These are phyloP conservation scores for Candida freyschussii DNA, from an alignment of 1,139 yeast genomes.

Conservation along the genomic window DNA sequence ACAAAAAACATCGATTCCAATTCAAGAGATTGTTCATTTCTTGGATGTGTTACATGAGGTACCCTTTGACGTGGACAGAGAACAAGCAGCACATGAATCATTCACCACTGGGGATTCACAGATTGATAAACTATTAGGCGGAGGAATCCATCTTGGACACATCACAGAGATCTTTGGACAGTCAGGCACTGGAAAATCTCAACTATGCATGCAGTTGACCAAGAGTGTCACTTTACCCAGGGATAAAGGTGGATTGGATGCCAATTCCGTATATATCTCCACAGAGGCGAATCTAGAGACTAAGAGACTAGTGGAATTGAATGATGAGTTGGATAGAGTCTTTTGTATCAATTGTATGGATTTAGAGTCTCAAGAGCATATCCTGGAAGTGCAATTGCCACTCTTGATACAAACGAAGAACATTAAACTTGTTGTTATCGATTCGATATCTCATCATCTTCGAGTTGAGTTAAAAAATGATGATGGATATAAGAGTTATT, in stretches of 20 bases:
- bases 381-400: constrained; percentile 69
- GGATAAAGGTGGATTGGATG: constrained; percentile 42
- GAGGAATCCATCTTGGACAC: constrained; percentile 65
- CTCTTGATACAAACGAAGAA: constrained; percentile 37
- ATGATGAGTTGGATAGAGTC: constrained; percentile 37
- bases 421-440: constrained; percentile 59
- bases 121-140: constrained; percentile 55
- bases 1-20: constrained; percentile 32
- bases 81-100: constrained; percentile 8
- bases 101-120: constrained; percentile 56
- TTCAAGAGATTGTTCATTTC: constrained; percentile 6
- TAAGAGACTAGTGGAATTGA: constrained; percentile 43
- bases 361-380: constrained; percentile 70
- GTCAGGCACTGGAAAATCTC: constrained; percentile 83
- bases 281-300: constrained; percentile 77
- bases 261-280: constrained; percentile 51
- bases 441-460: constrained; percentile 83
- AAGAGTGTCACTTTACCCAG: constrained; percentile 49
- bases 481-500: constrained; percentile 11
- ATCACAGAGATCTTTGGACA: constrained; percentile 82
- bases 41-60: constrained; percentile 5
- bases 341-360: constrained; percentile 63
- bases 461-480: constrained; percentile 52
- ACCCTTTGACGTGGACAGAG: constrained; percentile 1
- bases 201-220: constrained; percentile 61